These are phyloP conservation scores for Jaapia argillacea DNA, from an alignment of 768 basidiomycete species.

Conservation along the genomic window DNA sequence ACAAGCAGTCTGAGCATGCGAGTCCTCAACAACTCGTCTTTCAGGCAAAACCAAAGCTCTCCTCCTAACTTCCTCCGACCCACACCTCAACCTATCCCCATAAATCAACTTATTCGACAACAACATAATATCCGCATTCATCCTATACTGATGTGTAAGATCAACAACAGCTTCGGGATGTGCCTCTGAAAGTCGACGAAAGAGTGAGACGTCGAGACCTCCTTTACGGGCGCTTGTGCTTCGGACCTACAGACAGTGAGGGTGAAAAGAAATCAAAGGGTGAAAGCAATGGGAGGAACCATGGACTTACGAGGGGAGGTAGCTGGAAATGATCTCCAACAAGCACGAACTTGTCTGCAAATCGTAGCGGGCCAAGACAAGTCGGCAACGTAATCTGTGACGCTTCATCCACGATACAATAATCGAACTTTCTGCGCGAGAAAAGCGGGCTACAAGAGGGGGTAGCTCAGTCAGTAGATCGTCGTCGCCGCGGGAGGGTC, in stretches of 20 bases:
- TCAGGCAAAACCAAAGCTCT: constrained; percentile 46
- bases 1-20: constrained; percentile 29
- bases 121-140: constrained; percentile 94
- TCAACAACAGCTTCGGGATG: constrained; percentile 84
- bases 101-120: constrained; percentile 87
- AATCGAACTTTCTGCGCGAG: constrained; percentile 78
- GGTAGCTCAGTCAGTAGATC: neutral
- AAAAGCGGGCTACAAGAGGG: constrained; percentile 88
- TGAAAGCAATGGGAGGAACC: neutral
- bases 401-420: constrained; percentile 97
- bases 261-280: neutral
- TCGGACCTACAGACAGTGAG: constrained; percentile 62
- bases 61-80: constrained; percentile 59
- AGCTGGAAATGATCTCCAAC: constrained; percentile 98
- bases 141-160: constrained; percentile 84
- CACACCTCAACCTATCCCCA: constrained; percentile 65
- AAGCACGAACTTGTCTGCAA: constrained; percentile 84
- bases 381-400: constrained; percentile 96
- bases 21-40: constrained; percentile 25
- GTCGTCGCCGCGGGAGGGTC: constrained; percentile 1
- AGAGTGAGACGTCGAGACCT: constrained; percentile 85
- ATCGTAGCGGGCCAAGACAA: constrained; percentile 86
- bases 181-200: constrained; percentile 78
- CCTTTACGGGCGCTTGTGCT: constrained; percentile 70
- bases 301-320: constrained; percentile 71